Evolutionary conservation across 1,284 basidiomycete genomes (phyloP), one percentile per base, ranked within the genome.

Genomic region (Sphaerobolus stellatus): DNA sequence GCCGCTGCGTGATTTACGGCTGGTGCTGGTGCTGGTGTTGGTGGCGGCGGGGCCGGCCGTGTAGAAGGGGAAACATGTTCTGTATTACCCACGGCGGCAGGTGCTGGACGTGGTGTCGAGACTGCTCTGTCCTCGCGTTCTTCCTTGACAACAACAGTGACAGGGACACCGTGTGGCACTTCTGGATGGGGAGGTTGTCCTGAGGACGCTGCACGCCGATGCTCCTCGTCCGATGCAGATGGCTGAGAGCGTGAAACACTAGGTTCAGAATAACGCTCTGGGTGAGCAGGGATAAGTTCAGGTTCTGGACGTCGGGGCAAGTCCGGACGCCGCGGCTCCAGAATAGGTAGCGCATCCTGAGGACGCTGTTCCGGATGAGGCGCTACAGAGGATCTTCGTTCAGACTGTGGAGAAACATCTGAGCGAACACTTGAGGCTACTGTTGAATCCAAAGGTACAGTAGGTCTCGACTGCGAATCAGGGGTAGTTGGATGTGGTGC

Each of bases 191-290:
- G 40, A 49, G 63, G 41, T 50, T 60, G 59, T 44, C 56, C 48
- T 48, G 58, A 27, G 51, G 55, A 20, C 20, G 24, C 53, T 36
- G 33, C 20, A 16, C 54, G 22, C 3, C 52, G 53, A 40, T 58
- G 63, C 54, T 60, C 62, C 33, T 56, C 48, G 49, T 72, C 71
- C 59, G 58, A 65, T 50, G 73, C 68, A 56, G 71, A 71, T 50
- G 64, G 62, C 59, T 68, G 60, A 60, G 64, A 30, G 57, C 63
- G 34, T 63, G 58, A 59, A 76, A 74, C 30, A 68, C n/a, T n/a
- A n/a, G n/a, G n/a, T n/a, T n/a, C n/a, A n/a, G n/a, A n/a, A n/a
- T n/a, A n/a, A n/a, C 31, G 46, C n/a, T 49, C 48, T 18, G 41
- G 51, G 41, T 34, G 44, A 16, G 8, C 41, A 11, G 44, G 20